Evolutionary conservation across 1,284 basidiomycete species (phyloP), one percentile per base, ranked within the genome.

Genomic region (Trichosporon sp.): DNA sequence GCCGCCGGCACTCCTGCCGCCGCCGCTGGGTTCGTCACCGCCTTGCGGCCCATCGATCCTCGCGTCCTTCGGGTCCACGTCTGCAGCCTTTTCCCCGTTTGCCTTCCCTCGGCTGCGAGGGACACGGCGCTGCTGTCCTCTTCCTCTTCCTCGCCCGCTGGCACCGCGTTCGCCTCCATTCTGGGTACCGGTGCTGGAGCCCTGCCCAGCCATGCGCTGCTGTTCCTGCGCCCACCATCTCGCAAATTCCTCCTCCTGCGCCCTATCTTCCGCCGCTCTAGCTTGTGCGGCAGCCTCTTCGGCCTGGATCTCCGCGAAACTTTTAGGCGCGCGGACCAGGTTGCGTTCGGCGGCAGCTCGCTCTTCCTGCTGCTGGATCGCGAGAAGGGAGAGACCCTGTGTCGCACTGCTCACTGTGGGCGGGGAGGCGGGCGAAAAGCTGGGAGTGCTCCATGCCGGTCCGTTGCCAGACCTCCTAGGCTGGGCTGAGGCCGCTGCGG

Each of bases 191-290:
- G 10, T 4, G 21, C 5, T 37, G 7, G 66, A 54, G 19, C 8
- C 19, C 35, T n/a, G 35, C 2, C 8, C 48, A 16, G 19, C 32
- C 4, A 61, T 21, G 4, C 91, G 86, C 72, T 89, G 89, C 83
- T 94, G 91, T 80, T 95, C 93, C 4, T 87, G 89, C 1, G 88
- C 86, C 93, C 93, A 95, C 93, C 93, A 95, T 74, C 86, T 87
- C 81, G 94, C 82, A 79, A 95, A 96, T 70, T 92, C 91, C 1
- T 86, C 88, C 81, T 94, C 93, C 43, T 86, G 86, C 72, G 87
- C 88, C 46, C 86, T 85, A 2, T 86, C 88, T 14, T 74, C 71
- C 48, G 79, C 76, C 16, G 3, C 5, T 46, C 16, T 46, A 4
- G 43, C 43, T 7, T 46, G 43, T 0, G 73, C 74, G 1, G 73